Conservation (phyloP, 2,329 filamentous ascomycete species). For the Thielaviopsis populi region DNA sequence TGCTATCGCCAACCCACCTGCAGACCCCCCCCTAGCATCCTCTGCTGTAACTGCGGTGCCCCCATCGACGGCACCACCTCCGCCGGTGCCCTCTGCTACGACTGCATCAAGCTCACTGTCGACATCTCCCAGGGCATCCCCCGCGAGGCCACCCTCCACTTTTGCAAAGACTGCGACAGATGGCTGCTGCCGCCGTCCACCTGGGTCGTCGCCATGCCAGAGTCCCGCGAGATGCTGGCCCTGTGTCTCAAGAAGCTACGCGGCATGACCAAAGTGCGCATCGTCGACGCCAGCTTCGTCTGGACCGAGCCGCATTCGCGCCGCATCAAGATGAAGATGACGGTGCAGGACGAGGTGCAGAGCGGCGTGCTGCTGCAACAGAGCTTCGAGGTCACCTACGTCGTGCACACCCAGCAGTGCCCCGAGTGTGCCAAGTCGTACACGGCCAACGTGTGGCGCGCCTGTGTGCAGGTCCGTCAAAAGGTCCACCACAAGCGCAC, state of each 20-base stretch:
- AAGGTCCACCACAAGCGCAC: constrained; percentile 90
- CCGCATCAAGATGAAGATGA: constrained; percentile 87
- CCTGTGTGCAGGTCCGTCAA: constrained; percentile 85
- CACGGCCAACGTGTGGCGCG: constrained; percentile 90
- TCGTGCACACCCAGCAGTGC: constrained; percentile 85
- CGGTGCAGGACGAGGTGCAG: constrained; percentile 58
- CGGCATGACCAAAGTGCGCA: constrained; percentile 75
- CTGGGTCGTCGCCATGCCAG: constrained; percentile 72
- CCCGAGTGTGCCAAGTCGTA: constrained; percentile 91
- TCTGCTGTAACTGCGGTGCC: constrained; percentile 95
- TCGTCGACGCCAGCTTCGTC: constrained; percentile 91
- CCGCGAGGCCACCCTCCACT: constrained; percentile 76
- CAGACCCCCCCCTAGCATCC: constrained; percentile 44
- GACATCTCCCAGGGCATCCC: constrained; percentile 88
- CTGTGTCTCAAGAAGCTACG: constrained; percentile 79
- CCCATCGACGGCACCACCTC: constrained; percentile 83
- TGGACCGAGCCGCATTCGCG: constrained; percentile 97
- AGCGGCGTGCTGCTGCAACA: constrained; percentile 66
- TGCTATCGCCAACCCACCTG: constrained; percentile 3
- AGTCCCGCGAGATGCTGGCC: constrained; percentile 84
- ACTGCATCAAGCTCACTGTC: constrained; percentile 87
- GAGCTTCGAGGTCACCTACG: constrained; percentile 85
- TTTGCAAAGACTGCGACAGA: constrained; percentile 86
- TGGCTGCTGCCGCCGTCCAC: constrained; percentile 77
- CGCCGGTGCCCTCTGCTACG: constrained; percentile 79